phyloP scores from a whole-genome alignment of 352 stramenopile species.

The Globisporangium sylvaticum region DNA sequence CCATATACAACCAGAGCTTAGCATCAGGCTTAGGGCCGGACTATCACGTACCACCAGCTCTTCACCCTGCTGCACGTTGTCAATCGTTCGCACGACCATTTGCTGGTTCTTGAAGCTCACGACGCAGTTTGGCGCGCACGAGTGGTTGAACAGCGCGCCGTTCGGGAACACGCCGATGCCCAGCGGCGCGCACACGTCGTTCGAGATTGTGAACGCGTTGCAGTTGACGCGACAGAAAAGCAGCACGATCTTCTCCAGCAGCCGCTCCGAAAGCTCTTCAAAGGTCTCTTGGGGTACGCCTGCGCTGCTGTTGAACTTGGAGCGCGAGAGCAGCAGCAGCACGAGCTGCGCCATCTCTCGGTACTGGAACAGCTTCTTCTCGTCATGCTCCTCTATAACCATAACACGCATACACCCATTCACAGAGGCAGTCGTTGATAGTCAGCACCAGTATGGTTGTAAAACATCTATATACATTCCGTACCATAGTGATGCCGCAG shows the following conservation, averaged over 20 bases:
- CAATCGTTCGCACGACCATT: slow-evolving; percentile 48
- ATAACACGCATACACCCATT: neutral
- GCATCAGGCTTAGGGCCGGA: too few relatives aligned
- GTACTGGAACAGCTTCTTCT: slow-evolving; percentile 34
- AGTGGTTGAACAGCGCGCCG: slow-evolving; percentile 72
- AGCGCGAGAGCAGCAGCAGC: slow-evolving; percentile 42
- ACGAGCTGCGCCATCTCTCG: slow-evolving; percentile 62
- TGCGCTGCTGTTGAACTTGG: slow-evolving; percentile 25
- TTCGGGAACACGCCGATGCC: slow-evolving; percentile 64
- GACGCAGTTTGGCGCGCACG: slow-evolving; percentile 68
- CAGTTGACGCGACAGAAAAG: slow-evolving; percentile 75
- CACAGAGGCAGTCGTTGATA: neutral
- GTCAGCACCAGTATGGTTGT: neutral
- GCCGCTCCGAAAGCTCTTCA: slow-evolving; percentile 23
- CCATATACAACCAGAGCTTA: too few relatives aligned
- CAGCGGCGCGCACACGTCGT: slow-evolving; percentile 38
- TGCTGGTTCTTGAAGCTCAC: slow-evolving; percentile 50
- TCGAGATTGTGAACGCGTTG: slow-evolving; percentile 74
- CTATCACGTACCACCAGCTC: slow-evolving; percentile 58
- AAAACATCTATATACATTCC: too few relatives aligned
- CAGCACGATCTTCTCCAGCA: slow-evolving; percentile 34
- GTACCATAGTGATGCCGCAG: slow-evolving; percentile 45
- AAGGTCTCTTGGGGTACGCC: slow-evolving; percentile 8
- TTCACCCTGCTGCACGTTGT: slow-evolving; percentile 32
- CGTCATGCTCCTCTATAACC: slow-evolving; percentile 45